Conservation (phyloP, 179 eudicot genomes). For the Beta corolliflora region DNA sequence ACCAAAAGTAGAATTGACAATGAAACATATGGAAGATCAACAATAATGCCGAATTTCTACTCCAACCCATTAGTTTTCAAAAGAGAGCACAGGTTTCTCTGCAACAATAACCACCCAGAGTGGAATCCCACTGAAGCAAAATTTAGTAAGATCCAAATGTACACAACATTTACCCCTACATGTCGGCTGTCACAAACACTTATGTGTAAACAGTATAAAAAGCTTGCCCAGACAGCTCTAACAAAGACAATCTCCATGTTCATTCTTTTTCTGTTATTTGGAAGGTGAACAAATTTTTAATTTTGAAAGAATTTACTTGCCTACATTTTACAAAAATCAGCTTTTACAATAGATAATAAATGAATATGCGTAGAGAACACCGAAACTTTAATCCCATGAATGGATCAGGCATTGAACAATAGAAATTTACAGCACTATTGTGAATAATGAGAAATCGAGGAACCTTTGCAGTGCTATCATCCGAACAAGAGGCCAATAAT, state of each 20-base stretch:
- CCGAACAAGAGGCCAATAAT: slow-evolving; percentile 94
- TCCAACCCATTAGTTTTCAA: not conserved
- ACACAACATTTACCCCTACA: not conserved
- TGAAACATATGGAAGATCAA: not conserved
- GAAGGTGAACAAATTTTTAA: not conserved
- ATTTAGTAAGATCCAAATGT: not conserved
- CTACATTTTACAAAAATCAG: not conserved
- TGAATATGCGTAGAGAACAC: too few relatives aligned
- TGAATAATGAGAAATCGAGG: slow-evolving; percentile 12
- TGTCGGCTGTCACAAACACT: not conserved
- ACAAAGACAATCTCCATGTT: too few relatives aligned
- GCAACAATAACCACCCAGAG: not conserved
- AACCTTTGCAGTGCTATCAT: slow-evolving; percentile 96
- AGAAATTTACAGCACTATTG: not conserved
- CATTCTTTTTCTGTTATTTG: not conserved
- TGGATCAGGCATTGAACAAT: not conserved
- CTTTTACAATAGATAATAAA: not conserved
- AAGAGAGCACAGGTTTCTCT: not conserved
- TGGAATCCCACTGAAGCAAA: not conserved
- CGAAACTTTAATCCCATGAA: not conserved
- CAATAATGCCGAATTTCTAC: not conserved
- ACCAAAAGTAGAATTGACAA: not conserved
- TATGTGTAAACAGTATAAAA: too few relatives aligned
- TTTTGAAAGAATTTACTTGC: not conserved
- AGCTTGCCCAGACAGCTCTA: not conserved